Evolutionary conservation across 2,329 filamentous ascomycete genomes (phyloP).

Genomic region (Niveomyces coronatus): DNA sequence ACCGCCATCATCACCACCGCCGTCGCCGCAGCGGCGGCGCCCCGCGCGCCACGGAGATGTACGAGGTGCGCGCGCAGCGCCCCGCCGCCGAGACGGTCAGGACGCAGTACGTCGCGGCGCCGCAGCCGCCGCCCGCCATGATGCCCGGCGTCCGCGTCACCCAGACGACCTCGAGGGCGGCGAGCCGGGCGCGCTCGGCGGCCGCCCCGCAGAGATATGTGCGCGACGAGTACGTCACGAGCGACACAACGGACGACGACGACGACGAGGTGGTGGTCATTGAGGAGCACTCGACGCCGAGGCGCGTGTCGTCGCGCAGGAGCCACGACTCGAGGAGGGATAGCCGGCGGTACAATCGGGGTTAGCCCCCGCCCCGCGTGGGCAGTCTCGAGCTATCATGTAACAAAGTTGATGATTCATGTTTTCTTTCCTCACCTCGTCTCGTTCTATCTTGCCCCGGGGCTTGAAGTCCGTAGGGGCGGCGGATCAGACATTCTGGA

Average conservation of each 20-base stretch:
- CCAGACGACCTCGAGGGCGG: neutral
- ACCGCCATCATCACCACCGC: slow-evolving; percentile 9
- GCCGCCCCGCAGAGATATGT: too few relatives aligned
- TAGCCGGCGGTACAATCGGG: slow-evolving; percentile 2
- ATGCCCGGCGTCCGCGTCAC: slow-evolving; percentile 3
- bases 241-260: slow-evolving; percentile 13
- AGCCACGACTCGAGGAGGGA: slow-evolving; percentile 5
- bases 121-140: slow-evolving; percentile 1
- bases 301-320: slow-evolving; percentile 11
- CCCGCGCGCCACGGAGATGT: slow-evolving; percentile 18
- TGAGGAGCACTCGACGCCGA: slow-evolving; percentile 24
- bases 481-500: too few relatives aligned
- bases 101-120: neutral
- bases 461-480: too few relatives aligned
- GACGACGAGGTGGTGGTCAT: slow-evolving; percentile 30
- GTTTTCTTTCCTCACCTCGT: too few relatives aligned
- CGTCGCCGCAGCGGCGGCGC: slow-evolving; percentile 7
- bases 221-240: neutral
- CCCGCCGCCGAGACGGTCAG: slow-evolving; percentile 9
- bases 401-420: too few relatives aligned
- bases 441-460: too few relatives aligned
- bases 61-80: slow-evolving; percentile 18
- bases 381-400: too few relatives aligned
- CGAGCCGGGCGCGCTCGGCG: neutral
- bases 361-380: too few relatives aligned